Evolutionary conservation across 345 rosid species (phyloP), one percentile per base, ranked within the genome.

Genomic region (Salix suchowensis): DNA sequence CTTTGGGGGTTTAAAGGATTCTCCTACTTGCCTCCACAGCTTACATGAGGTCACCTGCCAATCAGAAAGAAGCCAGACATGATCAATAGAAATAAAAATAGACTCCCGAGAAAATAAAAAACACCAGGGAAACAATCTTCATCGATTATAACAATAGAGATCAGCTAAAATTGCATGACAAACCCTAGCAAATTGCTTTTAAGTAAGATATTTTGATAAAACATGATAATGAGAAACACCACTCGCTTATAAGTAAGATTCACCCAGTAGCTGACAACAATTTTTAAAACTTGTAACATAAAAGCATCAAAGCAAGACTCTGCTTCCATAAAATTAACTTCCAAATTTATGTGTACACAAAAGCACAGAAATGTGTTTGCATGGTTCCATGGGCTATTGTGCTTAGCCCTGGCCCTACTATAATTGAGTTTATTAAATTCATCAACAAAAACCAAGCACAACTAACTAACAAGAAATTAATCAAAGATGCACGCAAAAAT

Each of bases 21-120:
- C 96, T 80, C 96, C 96, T 55, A 91, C 96, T 83, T 87, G 92
- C 74, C 92, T 87, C 96, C 92, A 91, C 84, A 91, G 82, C 76
- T 91, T 91, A 79, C 85, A 84, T 16, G 93, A 78, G 42, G 76
- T 71, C 34, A 77, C 76, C 76, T 78, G 32, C 15, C 24, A 18
- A 67, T 40, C 40, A 55, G 64, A 40, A n/a, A 42, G 21, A 55
- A 30, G 42, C 28, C 14, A 40, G 9, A 19, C 39, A 24, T 70
- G 61, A 13, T 54, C 24, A n/a, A 21, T 5, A 50, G 36, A 44
- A 14, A 67, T 34, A 21, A 34, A 34, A 34, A 34, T 34, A 34
- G 18, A 26, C 30, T 69, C 24, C 24, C 62, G 24, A 46, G 3
- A 60, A 15, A 34, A 40, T 18, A 18, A 67, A 23, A 24, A 7